Base-by-base conservation (phyloP, 768 basidiomycete genomes). In the Mrakia blollopis region DNA sequence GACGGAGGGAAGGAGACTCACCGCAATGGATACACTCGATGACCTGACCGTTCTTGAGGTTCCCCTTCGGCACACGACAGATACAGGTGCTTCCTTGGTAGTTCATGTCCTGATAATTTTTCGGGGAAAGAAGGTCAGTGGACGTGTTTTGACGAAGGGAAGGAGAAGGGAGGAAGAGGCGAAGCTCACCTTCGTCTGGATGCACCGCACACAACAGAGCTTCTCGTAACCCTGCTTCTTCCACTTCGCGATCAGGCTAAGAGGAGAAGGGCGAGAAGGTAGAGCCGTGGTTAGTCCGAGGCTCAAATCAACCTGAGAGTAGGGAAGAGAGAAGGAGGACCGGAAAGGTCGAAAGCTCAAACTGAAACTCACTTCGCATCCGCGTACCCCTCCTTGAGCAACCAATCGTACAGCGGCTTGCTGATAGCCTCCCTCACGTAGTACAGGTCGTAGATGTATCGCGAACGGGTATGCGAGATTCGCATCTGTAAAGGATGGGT, bases 21-120 rank as follows among this genome's bases (percentile, higher is more conserved):
- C 96, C 96, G 84, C 96, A 98, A 82, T 98, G 94, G 67, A 93
- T 91, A 84, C 96, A 99, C 83, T 99, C 94, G 1, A 98, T 95
- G 44, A 98, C 86, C 4, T 92, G 94, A 9, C 94, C 96, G 71
- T 88, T 86, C 74, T 93, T 91, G 35, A 99, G 88, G 81, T 94
- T 91, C 7, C 92, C 91, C 83, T 98, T 99, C 6, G 97, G 97
- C 70, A 98, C 95, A 79, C 97, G 88, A 84, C 97, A 99, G 67
- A 99, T 91, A 84, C 97, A 99, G 44, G 97, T 97, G 30, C 94
- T 96, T 16, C 96, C 97, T 86, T 94, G 92, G 82, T 98, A 98
- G 85, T 98, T 98, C 96, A 98, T 98, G 84, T 98, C 97, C 94
- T 95, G 78, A 3, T 70, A 52, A 71, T 1, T 5, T 47, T 9